phyloP scores from a whole-genome alignment of 2,329 filamentous ascomycete genomes.

The Apiospora kogelbergensis region DNA sequence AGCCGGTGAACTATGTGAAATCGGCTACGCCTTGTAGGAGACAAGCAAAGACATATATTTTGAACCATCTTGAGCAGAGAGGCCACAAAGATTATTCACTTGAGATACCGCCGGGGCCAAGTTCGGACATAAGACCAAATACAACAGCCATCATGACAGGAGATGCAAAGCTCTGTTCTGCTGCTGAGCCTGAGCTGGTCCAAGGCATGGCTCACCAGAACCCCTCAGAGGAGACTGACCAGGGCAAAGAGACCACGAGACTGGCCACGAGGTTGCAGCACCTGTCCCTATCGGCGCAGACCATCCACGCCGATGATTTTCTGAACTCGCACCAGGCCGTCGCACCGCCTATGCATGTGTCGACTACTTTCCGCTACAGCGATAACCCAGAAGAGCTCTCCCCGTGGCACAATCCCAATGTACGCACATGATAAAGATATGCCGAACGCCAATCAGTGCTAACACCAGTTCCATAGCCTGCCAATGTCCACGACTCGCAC shows the following conservation, averaged over 20 bases:
- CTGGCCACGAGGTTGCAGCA: slow-evolving; percentile 33
- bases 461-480: slow-evolving; percentile 36
- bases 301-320: slow-evolving; percentile 80
- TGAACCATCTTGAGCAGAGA: not conserved
- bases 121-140: not conserved
- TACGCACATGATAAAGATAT: slow-evolving; percentile 36
- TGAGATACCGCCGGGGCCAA: not conserved
- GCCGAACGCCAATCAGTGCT: not conserved
- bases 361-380: slow-evolving; percentile 86
- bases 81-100: not conserved
- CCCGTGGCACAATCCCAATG: slow-evolving; percentile 52
- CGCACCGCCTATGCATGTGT: slow-evolving; percentile 85
- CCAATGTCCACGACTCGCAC: slow-evolving; percentile 60
- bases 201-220: slow-evolving; percentile 5
- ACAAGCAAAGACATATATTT: not conserved
- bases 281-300: slow-evolving; percentile 64
- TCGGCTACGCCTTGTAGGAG: not conserved
- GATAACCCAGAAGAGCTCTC: slow-evolving; percentile 66
- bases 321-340: slow-evolving; percentile 76
- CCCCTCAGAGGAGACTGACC: slow-evolving; percentile 10
- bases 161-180: not conserved
- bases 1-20: not conserved
- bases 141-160: not conserved
- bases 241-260: slow-evolving; percentile 23
- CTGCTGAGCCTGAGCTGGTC: not conserved